A percentile compares a stretch with the other conserved stretches of the same genome.
These are phyloP conservation scores for Aspergillus flavus DNA, from an alignment of 2,329 filamentous ascomycete species.

Conservation along the genomic window DNA sequence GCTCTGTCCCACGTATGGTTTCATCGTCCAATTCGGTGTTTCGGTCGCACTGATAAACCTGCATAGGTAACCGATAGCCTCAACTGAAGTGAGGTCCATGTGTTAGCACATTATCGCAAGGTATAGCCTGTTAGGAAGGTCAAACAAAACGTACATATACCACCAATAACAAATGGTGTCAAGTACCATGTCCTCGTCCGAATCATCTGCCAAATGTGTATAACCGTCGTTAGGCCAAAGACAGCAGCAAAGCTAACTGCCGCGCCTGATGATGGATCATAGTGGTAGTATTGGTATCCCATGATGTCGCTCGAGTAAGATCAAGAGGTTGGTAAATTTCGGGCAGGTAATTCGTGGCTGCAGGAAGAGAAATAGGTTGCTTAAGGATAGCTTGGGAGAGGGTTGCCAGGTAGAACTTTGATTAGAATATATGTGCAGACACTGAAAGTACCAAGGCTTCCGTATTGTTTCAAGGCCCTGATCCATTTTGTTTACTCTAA, in stretches of 20 bases:
- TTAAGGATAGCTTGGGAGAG: background rate
- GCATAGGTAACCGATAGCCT: background rate
- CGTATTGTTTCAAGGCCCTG: background rate
- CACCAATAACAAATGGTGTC: slow-evolving; percentile 34
- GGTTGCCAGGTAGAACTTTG: background rate
- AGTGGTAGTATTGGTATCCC: slow-evolving; percentile 7
- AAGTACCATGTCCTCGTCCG: slow-evolving; percentile 31
- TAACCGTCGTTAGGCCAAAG: slow-evolving; percentile 16
- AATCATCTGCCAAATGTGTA: slow-evolving; percentile 30
- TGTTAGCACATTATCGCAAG: background rate
- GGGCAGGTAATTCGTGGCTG: background rate
- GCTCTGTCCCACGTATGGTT: background rate
- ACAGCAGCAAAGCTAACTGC: background rate
- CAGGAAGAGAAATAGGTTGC: background rate
- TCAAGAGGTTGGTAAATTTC: background rate
- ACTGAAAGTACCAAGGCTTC: background rate
- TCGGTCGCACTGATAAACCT: background rate
- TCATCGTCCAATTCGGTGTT: slow-evolving; percentile 4
- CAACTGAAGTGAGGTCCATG: background rate
- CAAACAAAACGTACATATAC: slow-evolving; percentile 32
- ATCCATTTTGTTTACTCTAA: background rate
- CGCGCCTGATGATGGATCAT: slow-evolving; percentile 2
- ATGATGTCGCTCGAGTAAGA: background rate
- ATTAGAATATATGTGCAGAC: background rate
- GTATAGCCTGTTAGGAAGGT: too few species aligned